Evolutionary conservation across 306 rosid species (phyloP), one percentile per base, ranked within the genome.

Genomic region (Corylus americana): DNA sequence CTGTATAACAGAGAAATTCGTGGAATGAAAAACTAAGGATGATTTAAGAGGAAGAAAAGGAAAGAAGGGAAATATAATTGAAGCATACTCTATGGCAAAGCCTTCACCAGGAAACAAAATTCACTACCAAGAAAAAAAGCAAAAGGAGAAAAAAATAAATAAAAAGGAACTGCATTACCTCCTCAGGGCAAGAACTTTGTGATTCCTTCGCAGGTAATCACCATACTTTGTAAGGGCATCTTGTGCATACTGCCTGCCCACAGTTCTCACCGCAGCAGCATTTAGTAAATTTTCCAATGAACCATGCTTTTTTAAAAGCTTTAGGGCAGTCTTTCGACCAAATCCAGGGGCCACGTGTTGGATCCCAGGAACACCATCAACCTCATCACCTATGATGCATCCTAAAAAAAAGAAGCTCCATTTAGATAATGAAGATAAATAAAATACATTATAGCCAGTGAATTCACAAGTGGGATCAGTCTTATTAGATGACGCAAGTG

Each of bases 321-420:
- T 92, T 39, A 91, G 54, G 78, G 98, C 96, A 85, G 98, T 92
- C 84, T 92, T 95, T 85, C 92, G 84, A 71, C 98, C 98, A 85
- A 95, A 95, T 74, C 86, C 92, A 72, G 98, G 98, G 61, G 83
- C 97, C 64, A 95, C 68, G 20, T 90, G 91, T 74, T 95, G 98
- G 88, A 95, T 95, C 51, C 98, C 97, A 16, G 98, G 98, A 84
- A 95, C 97, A 1, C 98, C 95, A 48, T 95, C 98, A 74, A 86
- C 93, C 78, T 89, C 90, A 76, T 95, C 98, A 11, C 98, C 98
- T 74, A 95, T 55, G 47, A 92, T 87, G 88, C 94, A 91, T 85
- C 98, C 97, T 93, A 74, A 74, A 73, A 42, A 83, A 55, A 73
- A 49, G 74, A 55, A 81, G 53, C 55, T 0, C n/a, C 4, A 29